Conservation (phyloP, 139 green algal genomes). For the Edaphochlamys debaryana region DNA sequence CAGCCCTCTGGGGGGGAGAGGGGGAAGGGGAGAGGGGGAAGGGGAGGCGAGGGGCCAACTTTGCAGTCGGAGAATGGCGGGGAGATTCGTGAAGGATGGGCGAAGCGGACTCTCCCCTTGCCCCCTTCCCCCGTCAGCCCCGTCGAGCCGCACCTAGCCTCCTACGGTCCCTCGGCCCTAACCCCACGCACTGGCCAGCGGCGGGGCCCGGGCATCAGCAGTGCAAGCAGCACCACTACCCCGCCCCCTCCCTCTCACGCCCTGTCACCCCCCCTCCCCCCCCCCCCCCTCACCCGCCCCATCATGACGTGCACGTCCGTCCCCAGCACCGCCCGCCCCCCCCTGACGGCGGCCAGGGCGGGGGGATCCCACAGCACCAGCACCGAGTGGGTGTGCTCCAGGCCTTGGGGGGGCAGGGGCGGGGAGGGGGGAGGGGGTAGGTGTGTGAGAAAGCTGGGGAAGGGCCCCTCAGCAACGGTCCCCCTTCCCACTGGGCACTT, state of each 20-base stretch:
- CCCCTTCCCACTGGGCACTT: too few species aligned
- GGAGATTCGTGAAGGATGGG: too few species aligned
- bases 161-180: too few species aligned
- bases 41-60: background rate
- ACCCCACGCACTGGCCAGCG: too few species aligned
- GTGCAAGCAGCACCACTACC: too few species aligned
- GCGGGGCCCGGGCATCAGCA: too few species aligned
- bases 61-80: background rate
- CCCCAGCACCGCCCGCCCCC: constrained; percentile 31
- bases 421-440: background rate
- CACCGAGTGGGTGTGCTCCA: constrained; percentile 24
- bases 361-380: constrained; percentile 30
- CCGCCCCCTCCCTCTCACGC: background rate
- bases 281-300: constrained; percentile 27
- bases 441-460: too few species aligned
- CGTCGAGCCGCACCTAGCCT: too few species aligned
- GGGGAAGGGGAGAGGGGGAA: background rate
- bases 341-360: constrained; percentile 19
- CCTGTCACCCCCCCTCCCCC: background rate
- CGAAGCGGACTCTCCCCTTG: too few species aligned
- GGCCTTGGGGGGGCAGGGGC: background rate
- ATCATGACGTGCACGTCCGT: constrained; percentile 38
- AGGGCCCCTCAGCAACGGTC: too few species aligned
- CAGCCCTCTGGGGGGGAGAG: background rate
- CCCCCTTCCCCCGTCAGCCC: too few species aligned